Percentiles rank a stretch among this genome's conserved stretches.
Evolutionary conservation across 352 stramenopile genomes (phyloP).

Genomic region (Pythium aristosporum): DNA sequence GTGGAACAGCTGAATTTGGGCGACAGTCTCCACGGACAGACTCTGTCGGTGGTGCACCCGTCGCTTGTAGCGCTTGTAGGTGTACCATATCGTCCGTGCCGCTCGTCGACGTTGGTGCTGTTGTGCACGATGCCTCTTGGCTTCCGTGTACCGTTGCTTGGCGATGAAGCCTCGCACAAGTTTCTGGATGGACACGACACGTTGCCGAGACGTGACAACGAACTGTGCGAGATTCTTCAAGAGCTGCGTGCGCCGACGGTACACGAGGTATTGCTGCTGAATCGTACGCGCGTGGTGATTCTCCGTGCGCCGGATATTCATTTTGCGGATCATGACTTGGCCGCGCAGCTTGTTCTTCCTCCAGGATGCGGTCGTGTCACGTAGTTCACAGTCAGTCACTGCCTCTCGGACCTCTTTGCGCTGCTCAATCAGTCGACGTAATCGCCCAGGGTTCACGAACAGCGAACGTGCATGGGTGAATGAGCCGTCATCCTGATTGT

Average conservation of each 20-base stretch:
- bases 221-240: slow-evolving; percentile 38
- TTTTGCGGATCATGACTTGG: slow-evolving; percentile 45
- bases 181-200: slow-evolving; percentile 52
- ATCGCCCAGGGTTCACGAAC: slow-evolving; percentile 33
- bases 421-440: slow-evolving; percentile 39
- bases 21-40: slow-evolving; percentile 60
- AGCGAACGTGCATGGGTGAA: slow-evolving; percentile 1
- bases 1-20: slow-evolving; percentile 46
- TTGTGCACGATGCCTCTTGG: slow-evolving; percentile 10
- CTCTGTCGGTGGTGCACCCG: slow-evolving; percentile 41
- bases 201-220: slow-evolving; percentile 27
- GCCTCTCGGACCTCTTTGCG: slow-evolving; percentile 31
- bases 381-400: slow-evolving; percentile 35
- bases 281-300: slow-evolving; percentile 49
- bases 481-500: neutral
- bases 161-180: slow-evolving; percentile 47
- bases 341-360: slow-evolving; percentile 48
- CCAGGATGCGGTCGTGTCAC: slow-evolving; percentile 24
- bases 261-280: slow-evolving; percentile 48
- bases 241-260: slow-evolving; percentile 37
- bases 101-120: slow-evolving; percentile 26
- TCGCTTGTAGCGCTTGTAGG: slow-evolving; percentile 48
- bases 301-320: slow-evolving; percentile 38
- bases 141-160: slow-evolving; percentile 34
- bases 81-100: slow-evolving; percentile 37